Evolutionary conservation across 2,329 filamentous ascomycete genomes (phyloP).

Genomic region (Pseudofabraea citricarpa): DNA sequence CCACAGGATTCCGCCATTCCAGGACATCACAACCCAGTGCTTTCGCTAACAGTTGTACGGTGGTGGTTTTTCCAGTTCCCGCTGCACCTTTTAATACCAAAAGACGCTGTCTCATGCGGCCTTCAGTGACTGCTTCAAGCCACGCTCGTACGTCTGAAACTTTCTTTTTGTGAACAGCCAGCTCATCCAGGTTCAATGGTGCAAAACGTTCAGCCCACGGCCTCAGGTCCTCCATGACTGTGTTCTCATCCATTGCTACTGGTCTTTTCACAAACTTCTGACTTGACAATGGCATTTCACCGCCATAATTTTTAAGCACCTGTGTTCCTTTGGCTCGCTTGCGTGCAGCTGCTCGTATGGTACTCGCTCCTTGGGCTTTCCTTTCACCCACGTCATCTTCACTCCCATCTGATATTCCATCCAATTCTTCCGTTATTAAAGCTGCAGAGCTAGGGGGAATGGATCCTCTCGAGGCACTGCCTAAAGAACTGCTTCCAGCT

Average conservation of each 20-base stretch:
- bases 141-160: constrained; percentile 80
- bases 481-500: constrained; percentile 8
- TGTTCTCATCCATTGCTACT: constrained; percentile 18
- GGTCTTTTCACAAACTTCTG: constrained; percentile 45
- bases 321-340: constrained; percentile 43
- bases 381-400: constrained; percentile 51
- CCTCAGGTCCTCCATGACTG: constrained; percentile 50
- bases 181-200: constrained; percentile 69
- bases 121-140: constrained; percentile 69
- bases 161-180: constrained; percentile 94
- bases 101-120: constrained; percentile 63
- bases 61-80: constrained; percentile 90
- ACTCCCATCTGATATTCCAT: constrained; percentile 45
- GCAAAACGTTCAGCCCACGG: constrained; percentile 88
- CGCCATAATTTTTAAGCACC: constrained; percentile 19
- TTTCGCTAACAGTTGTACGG: constrained; percentile 70
- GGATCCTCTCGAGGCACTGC: constrained; percentile 11
- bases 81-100: constrained; percentile 86
- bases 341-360: constrained; percentile 50
- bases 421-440: constrained; percentile 33
- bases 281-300: constrained; percentile 31
- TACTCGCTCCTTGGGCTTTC: constrained; percentile 45
- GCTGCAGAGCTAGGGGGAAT: constrained; percentile 45
- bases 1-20: constrained; percentile 85
- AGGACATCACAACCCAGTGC: constrained; percentile 73